Conservation (phyloP, 129 eudicot species). For the Lactuca saligna region DNA sequence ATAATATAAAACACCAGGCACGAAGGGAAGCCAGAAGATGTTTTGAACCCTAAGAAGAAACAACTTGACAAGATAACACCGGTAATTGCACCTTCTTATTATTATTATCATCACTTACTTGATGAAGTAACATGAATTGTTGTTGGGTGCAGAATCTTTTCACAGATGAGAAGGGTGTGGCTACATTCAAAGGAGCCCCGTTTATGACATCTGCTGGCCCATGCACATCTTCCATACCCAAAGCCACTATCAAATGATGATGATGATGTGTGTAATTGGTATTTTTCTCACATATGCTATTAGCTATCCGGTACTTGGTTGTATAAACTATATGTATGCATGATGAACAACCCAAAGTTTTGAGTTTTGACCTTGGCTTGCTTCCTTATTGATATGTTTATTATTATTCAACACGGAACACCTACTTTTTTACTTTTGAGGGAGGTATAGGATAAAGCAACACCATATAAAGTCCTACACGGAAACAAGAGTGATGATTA, state of each 20-base stretch:
- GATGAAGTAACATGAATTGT: constrained; percentile 9
- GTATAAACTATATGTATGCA: constrained; percentile 16
- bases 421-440: background rate
- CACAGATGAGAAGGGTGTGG: constrained; percentile 84
- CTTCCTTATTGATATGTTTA: no score
- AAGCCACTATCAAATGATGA: constrained; percentile 68
- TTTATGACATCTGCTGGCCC: constrained; percentile 95
- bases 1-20: constrained; percentile 43
- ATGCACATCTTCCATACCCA: constrained; percentile 77
- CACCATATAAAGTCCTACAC: no score
- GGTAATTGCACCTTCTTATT: constrained; percentile 32
- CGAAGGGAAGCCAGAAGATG: constrained; percentile 96
- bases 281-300: background rate
- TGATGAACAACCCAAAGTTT: constrained; percentile 1
- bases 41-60: constrained; percentile 94
- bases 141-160: constrained; percentile 69
- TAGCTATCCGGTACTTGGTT: constrained; percentile 11
- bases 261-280: constrained; percentile 1
- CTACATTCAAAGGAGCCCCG: constrained; percentile 84
- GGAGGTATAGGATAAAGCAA: background rate
- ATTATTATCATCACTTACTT: no score
- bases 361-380: constrained; percentile 11
- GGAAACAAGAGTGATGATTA: no score
- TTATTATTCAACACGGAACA: background rate
- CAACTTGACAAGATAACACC: constrained; percentile 92